Evolutionary conservation across 2,329 filamentous ascomycete genomes (phyloP), one percentile per base, ranked within the genome.

Genomic region (Apiospora hydei): DNA sequence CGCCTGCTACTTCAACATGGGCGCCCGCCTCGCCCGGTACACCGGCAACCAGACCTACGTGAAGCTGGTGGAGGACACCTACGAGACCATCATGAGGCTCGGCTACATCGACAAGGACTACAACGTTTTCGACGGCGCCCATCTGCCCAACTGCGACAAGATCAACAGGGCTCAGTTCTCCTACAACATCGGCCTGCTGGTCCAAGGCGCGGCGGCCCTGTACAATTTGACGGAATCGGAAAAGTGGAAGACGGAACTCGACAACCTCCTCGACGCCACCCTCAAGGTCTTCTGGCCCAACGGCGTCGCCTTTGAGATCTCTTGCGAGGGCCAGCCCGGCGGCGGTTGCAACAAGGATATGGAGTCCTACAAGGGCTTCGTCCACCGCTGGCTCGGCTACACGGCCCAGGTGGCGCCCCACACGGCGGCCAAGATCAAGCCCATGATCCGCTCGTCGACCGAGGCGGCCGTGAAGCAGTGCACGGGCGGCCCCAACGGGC

Each of bases 21-120:
- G 87, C 11, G 88, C 93, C 21, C 90, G 94, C 8, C 87, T 96
- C 18, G 93, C 92, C 0, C 86, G 91, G 26, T 95, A 94, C 79
- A 94, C 92, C 0, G 84, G 83, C 26, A 93, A 94, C 76, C 77
- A 84, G 0, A 92, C 91, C 0, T 94, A 94, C 76, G 86, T 87
- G 1, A 84, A 89, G 5, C 88, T 88, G 81, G 92, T 92, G 0
- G 85, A 86, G 41, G 88, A 88, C 76, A 86, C 87, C 0, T 94
- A 88, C 83, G 84, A 93, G 67, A 92, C 92, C 89, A 85, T 90
- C 3, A 82, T 80, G 71, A 77, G 77, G 13, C 83, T 90, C 7
- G 83, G 86, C 2, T 88, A 92, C 72, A 87, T 95, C 67, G 89
- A 92, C 72, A 82, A 88, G 34, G 81, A 90, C 0, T 93, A 88